phyloP scores from a whole-genome alignment of 768 basidiomycete genomes.

The Scleroderma citrinum region DNA sequence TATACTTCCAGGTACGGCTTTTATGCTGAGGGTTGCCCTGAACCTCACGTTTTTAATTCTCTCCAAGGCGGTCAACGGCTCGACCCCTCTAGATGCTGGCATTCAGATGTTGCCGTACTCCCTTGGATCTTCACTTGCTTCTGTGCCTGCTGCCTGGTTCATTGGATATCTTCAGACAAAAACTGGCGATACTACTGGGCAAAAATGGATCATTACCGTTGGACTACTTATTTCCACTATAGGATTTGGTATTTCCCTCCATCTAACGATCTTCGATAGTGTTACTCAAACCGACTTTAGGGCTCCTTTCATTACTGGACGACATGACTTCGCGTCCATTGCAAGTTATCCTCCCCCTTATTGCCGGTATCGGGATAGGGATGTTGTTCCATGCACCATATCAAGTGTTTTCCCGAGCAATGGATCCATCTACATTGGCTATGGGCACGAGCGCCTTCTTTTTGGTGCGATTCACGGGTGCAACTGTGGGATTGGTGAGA shows the following conservation, averaged over 20 bases:
- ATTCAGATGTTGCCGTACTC: conserved; percentile 77
- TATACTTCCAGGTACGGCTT: conserved; percentile 68
- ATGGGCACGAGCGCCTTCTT: conserved; percentile 84
- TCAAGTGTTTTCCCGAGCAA: conserved; percentile 65
- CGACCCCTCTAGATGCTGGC: conserved; percentile 67
- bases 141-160: conserved; percentile 83
- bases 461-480: conserved; percentile 81
- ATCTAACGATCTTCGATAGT: background rate
- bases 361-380: conserved; percentile 74
- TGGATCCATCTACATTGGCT: conserved; percentile 63
- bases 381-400: conserved; percentile 85
- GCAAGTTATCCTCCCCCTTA: conserved; percentile 56
- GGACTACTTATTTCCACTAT: conserved; percentile 62
- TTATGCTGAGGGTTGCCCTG: conserved; percentile 1
- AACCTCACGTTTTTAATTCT: conserved; percentile 1
- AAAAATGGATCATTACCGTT: conserved; percentile 55
- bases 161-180: conserved; percentile 61
- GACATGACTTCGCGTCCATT: conserved; percentile 39
- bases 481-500: conserved; percentile 73
- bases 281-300: conserved; percentile 34
- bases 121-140: conserved; percentile 77
- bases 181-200: conserved; percentile 52
- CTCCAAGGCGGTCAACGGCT: conserved; percentile 59
- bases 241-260: conserved; percentile 59
- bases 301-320: conserved; percentile 59